Base-by-base conservation (phyloP, 805 yeast genomes). In the Sugiyamaella boreocaroliniensis region DNA sequence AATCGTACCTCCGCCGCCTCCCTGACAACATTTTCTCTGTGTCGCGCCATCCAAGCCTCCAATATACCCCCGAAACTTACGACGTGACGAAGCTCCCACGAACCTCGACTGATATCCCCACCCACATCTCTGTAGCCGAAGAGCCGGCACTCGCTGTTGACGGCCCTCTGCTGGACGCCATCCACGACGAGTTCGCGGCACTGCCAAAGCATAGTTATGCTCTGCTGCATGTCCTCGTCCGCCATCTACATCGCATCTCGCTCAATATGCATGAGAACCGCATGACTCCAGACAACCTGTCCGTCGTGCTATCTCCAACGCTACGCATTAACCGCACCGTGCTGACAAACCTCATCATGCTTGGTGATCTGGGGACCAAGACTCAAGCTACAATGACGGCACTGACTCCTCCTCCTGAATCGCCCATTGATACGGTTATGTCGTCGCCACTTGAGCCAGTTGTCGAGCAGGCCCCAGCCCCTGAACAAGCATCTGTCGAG, bases 281-380 rank as follows among this genome's bases (percentile, higher is more conserved):
- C 12, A 67, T 67, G 70, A 45, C 68, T 14, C 49, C 60, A 10
- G 53, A 58, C 14, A 67, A 64, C 49, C 50, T 67, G 48, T 60
- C 67, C 12, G 53, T 65, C 34, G 59, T 66, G 11, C 55, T 67
- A 11, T 61, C 66, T 29, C 70, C 70, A 2, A 64, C 70, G 6
- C 51, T 67, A 52, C 53, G 64, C 14, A 58, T 67, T 37, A 47
- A 53, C 49, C 48, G 53, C 41, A 43, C 54, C 43, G 47, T 66
- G 49, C 53, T 61, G 49, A 15, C 57, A 58, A 62, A 52, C 2
- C 52, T 67, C 43, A 57, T 67, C 29, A 53, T 37, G 22, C 29
- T 14, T 15, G 49, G 53, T 2, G 49, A 50, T 14, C 18, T 50
- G 15, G 40, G 16, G 5, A 20, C 26, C 9, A 12, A 43, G 11